Evolutionary conservation across 208 protist species (phyloP).

Genomic region (Wallacemonas rigidus): DNA sequence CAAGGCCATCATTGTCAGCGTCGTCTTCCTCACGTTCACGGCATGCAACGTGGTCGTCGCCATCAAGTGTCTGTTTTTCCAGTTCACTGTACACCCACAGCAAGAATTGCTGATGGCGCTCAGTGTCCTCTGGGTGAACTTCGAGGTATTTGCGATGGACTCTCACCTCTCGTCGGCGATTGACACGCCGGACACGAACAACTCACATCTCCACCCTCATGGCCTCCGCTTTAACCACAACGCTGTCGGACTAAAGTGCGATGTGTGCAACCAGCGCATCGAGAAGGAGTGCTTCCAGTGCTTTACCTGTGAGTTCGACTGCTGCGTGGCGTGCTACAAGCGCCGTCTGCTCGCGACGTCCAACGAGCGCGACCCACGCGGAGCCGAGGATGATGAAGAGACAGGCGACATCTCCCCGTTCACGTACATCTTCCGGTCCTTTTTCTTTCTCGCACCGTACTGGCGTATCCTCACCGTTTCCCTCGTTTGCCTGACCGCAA

Average conservation of each 20-base stretch:
- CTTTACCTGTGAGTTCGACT: conserved; percentile 47
- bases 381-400: conserved; percentile 21
- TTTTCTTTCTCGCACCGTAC: conserved; percentile 43
- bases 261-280: conserved; percentile 56
- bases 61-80: conserved; percentile 50
- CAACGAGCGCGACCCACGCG: conserved; percentile 21
- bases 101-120: conserved; percentile 44
- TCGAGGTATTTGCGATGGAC: conserved; percentile 45
- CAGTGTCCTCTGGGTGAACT: conserved; percentile 47
- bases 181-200: conserved; percentile 29
- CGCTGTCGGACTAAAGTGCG: conserved; percentile 41
- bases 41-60: conserved; percentile 35
- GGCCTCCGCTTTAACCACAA: conserved; percentile 41
- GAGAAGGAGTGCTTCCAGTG: conserved; percentile 48
- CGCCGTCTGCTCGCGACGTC: conserved; percentile 27
- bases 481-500: conserved; percentile 38
- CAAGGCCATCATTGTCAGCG: conserved; percentile 26
- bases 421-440: conserved; percentile 38
- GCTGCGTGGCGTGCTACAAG: conserved; percentile 48
- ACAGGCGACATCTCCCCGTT: conserved; percentile 38
- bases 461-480: conserved; percentile 39
- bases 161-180: conserved; percentile 24
- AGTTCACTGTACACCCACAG: conserved; percentile 30
- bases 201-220: conserved; percentile 44
- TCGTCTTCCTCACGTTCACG: conserved; percentile 39